Evolutionary conservation across 2,329 filamentous ascomycete genomes (phyloP), one percentile per base, ranked within the genome.

Genomic region (Cordyceps tenuipes): DNA sequence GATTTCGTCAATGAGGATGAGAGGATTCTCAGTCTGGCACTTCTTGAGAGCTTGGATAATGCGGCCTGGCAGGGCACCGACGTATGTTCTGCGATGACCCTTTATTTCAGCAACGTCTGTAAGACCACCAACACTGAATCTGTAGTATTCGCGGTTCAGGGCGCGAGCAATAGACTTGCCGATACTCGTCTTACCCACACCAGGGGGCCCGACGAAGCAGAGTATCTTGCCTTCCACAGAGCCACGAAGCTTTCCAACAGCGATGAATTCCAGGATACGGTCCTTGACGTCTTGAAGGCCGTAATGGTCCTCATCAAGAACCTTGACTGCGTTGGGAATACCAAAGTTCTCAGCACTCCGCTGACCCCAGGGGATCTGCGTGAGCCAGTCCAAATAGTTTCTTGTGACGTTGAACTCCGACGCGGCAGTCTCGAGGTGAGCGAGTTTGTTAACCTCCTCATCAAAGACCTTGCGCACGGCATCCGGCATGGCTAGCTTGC

Each of bases 41-140:
- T 99, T 99, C 81, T 99, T 99, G 68, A 99, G 78, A 0, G 94
- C 94, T 74, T 99, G 95, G 63, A 99, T 97, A 70, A 99, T 96
- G 62, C 95, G 89, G 55, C 94, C 95, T 4, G 94, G 94, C 41
- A 99, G 78, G 29, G 94, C 94, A 63, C 95, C 94, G 57, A 99
- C 94, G 67, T 99, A 99, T 3, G 94, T 99, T 67, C 94, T 84
- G 68, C 94, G 84, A 72, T 99, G 94, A 55, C 94, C 94, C 78
- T 99, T 99, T 80, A 99, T 97, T 73, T 99, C 94, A 19, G 94
- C 94, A 64, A 99, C 95, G 74, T 99, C 94, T 4, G 93, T 96
- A 65, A 99, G 81, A 67, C 94, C 94, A 70, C 94, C 94, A 9
- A 99, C 94, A 69, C 92, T 97, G 80, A 99, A 99, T 66, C 94